phyloP scores from a whole-genome alignment of 2,329 filamentous ascomycete species.

The Bipolaris bicolor region DNA sequence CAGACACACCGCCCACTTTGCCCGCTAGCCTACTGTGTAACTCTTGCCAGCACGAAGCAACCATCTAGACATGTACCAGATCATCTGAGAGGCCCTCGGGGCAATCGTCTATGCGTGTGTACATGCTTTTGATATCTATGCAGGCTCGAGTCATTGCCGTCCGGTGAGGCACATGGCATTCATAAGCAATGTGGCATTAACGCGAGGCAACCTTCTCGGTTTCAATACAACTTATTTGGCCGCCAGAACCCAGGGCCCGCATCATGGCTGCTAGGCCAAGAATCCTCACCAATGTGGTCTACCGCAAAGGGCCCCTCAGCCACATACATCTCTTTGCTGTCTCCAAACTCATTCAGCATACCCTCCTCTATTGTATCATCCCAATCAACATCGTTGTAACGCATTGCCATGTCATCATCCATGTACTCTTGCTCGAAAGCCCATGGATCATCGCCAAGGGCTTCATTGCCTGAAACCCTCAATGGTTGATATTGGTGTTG shows the following conservation, averaged over 20 bases:
- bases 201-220: not conserved
- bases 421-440: slow-evolving; percentile 1
- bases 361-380: slow-evolving; percentile 2
- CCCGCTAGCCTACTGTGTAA: not conserved
- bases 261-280: slow-evolving; percentile 12
- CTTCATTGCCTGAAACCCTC: not conserved
- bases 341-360: not conserved
- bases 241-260: slow-evolving; percentile 52
- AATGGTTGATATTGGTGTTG: slow-evolving; percentile 16
- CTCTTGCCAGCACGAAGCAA: not conserved
- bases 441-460: not conserved
- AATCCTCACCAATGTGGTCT: slow-evolving; percentile 8
- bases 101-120: not conserved
- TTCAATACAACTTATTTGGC: slow-evolving; percentile 54
- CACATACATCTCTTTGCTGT: not conserved
- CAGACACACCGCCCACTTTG: slow-evolving; percentile 13
- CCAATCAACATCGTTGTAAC: not conserved
- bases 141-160: not conserved
- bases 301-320: not conserved
- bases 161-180: not conserved
- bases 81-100: too few species aligned
- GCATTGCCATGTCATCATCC: slow-evolving; percentile 1
- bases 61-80: not conserved
- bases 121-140: not conserved
- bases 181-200: not conserved